Conservation (phyloP, 106 monocot genomes). For the Dioscorea dumetorum region DNA sequence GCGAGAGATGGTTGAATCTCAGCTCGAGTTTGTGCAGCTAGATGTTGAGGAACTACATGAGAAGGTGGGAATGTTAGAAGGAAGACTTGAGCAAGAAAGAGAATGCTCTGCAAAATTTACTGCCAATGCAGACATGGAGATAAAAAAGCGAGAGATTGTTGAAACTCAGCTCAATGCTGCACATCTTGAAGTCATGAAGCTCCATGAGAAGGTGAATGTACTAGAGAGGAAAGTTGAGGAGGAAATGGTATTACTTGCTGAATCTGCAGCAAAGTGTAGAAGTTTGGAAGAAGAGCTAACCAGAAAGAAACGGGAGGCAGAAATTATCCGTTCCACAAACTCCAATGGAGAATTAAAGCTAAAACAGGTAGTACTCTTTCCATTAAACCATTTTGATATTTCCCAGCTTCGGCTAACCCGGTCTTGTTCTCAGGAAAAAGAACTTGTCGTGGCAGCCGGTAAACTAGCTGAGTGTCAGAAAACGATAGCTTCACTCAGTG, state of each 20-base stretch:
- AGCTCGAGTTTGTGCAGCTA: conserved; percentile 1
- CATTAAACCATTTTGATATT: background rate
- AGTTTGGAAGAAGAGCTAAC: background rate
- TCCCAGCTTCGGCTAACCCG: background rate
- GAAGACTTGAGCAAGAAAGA: background rate
- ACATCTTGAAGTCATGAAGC: background rate
- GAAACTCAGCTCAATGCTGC: conserved; percentile 5
- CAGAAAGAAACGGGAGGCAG: background rate
- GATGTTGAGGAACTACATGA: conserved; percentile 5
- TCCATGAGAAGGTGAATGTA: background rate
- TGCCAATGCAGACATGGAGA: conserved; percentile 1
- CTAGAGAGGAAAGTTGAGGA: conserved; percentile 3
- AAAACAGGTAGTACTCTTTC: conserved; percentile 12
- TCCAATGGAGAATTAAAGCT: conserved; percentile 23
- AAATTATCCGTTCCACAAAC: background rate
- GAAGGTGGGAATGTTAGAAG: background rate
- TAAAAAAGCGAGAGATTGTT: conserved; percentile 1
- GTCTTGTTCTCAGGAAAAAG: conserved; percentile 37
- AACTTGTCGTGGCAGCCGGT: conserved; percentile 44
- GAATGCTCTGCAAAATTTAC: conserved; percentile 7
- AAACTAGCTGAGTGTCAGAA: conserved; percentile 76
- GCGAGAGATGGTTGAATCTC: background rate
- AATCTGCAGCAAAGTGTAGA: background rate
- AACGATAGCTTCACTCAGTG: conserved; percentile 61
- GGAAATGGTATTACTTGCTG: background rate